These are phyloP conservation scores for Ogataea minuta DNA, from an alignment of 805 yeast genomes.

Conservation along the genomic window DNA sequence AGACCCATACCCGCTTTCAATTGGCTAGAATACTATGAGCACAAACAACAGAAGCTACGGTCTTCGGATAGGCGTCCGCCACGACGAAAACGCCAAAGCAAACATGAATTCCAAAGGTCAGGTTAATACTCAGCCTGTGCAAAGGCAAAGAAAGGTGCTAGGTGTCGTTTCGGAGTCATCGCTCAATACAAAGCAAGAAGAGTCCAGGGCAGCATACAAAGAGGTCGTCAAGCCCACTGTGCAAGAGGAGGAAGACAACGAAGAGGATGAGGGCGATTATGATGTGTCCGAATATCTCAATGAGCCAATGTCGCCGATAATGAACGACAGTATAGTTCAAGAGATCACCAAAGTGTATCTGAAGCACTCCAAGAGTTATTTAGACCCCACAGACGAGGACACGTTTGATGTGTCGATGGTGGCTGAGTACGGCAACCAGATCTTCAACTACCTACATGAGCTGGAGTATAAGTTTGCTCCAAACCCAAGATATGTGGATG, in stretches of 20 bases:
- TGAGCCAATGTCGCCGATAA: slow-evolving; percentile 59
- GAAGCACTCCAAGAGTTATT: slow-evolving; percentile 46
- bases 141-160: slow-evolving; percentile 26
- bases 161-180: slow-evolving; percentile 31
- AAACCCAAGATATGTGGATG: slow-evolving; percentile 69
- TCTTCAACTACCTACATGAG: slow-evolving; percentile 73
- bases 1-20: slow-evolving; percentile 15
- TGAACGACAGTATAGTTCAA: slow-evolving; percentile 45
- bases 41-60: slow-evolving; percentile 14
- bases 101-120: slow-evolving; percentile 7
- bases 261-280: slow-evolving; percentile 38
- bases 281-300: slow-evolving; percentile 20
- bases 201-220: not conserved
- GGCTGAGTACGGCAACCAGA: slow-evolving; percentile 84
- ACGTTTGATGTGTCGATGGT: slow-evolving; percentile 88
- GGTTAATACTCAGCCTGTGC: slow-evolving; percentile 1
- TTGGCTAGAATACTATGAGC: slow-evolving; percentile 23
- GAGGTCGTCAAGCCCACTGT: slow-evolving; percentile 3
- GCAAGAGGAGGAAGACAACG: slow-evolving; percentile 34
- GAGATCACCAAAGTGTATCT: slow-evolving; percentile 52
- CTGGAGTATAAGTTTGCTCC: slow-evolving; percentile 73
- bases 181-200: slow-evolving; percentile 21
- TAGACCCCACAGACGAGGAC: slow-evolving; percentile 80
- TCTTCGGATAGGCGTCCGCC: slow-evolving; percentile 11
- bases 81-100: slow-evolving; percentile 27